A percentile compares a stretch with the other conserved stretches of the same genome.
Evolutionary conservation across 1,284 basidiomycete genomes (phyloP).

Genomic region (Tilletia walkeri): DNA sequence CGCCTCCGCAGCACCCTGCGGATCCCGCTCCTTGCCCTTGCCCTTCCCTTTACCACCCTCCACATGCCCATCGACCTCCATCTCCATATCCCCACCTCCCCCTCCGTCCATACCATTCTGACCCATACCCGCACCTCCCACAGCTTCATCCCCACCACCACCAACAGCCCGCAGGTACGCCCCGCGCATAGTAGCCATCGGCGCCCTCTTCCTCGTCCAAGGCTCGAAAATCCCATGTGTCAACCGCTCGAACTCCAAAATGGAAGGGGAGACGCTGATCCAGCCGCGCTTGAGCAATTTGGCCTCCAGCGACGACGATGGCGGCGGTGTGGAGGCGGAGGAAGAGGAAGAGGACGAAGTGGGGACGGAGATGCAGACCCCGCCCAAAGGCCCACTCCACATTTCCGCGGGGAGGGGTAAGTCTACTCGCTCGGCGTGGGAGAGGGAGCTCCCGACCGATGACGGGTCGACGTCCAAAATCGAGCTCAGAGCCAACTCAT

Average conservation of each 20-base stretch:
- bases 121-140: background rate
- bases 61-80: too few species aligned
- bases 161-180: background rate
- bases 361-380: constrained; percentile 22
- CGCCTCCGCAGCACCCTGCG: constrained; percentile 1
- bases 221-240: constrained; percentile 21
- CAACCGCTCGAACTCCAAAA: constrained; percentile 25
- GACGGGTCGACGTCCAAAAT: background rate
- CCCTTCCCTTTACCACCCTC: background rate
- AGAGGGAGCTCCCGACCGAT: background rate
- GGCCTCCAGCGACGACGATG: background rate
- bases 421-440: background rate
- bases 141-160: too few species aligned
- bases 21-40: background rate
- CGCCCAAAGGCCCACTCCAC: constrained; percentile 23
- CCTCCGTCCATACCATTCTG: background rate
- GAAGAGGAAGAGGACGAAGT: background rate
- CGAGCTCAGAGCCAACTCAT: background rate
- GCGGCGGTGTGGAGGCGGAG: too few species aligned
- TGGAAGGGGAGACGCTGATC: constrained; percentile 19
- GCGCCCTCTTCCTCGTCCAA: constrained; percentile 25
- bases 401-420: constrained; percentile 18
- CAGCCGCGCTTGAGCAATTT: constrained; percentile 22
- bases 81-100: background rate
- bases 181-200: background rate